These are phyloP conservation scores for Saturnispora bothae DNA, from an alignment of 805 yeast species.

Conservation along the genomic window DNA sequence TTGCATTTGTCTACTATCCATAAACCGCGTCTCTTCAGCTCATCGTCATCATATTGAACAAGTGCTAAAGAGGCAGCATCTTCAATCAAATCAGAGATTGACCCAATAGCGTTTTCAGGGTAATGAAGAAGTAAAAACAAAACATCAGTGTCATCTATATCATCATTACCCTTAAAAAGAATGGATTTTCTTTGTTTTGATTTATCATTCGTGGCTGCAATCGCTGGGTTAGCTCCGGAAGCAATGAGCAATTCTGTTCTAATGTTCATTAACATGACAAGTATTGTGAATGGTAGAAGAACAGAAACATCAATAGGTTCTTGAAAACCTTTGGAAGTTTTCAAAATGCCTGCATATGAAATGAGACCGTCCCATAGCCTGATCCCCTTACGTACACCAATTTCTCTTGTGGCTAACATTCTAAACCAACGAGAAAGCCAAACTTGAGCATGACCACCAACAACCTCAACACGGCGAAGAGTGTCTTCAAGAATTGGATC, in stretches of 20 bases:
- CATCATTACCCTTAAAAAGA: background rate
- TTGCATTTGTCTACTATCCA: constrained; percentile 1
- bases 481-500: constrained; percentile 24
- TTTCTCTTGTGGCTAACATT: constrained; percentile 36
- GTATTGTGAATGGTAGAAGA: constrained; percentile 32
- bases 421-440: constrained; percentile 47
- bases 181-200: background rate
- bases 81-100: constrained; percentile 8
- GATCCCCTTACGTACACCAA: constrained; percentile 30
- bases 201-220: background rate
- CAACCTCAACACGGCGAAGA: constrained; percentile 8
- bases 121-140: constrained; percentile 39
- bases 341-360: constrained; percentile 12
- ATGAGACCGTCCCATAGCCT: constrained; percentile 42
- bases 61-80: constrained; percentile 7
- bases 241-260: constrained; percentile 10
- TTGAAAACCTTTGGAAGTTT: background rate
- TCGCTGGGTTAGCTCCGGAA: constrained; percentile 4
- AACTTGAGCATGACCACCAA: constrained; percentile 29
- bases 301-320: constrained; percentile 9
- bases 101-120: constrained; percentile 22
- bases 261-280: constrained; percentile 28
- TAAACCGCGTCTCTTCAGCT: constrained; percentile 4
- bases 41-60: constrained; percentile 7
- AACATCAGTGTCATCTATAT: constrained; percentile 40